Base-by-base conservation (phyloP, 805 yeast genomes). In the Metschnikowia rubicola region DNA sequence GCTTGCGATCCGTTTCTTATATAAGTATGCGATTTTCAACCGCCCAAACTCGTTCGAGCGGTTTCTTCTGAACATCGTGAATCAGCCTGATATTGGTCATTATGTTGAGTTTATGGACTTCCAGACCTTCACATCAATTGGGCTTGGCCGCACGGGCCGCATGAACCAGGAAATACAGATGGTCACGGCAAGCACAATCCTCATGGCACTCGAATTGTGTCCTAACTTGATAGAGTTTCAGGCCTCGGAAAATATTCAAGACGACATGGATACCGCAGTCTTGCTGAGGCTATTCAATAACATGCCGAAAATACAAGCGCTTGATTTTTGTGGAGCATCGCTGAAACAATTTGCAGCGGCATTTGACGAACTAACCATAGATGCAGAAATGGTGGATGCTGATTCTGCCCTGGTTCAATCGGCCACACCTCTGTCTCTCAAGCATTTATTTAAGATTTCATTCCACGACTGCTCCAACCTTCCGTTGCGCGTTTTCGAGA, bases 81-180 rank as follows among this genome's bases (percentile, higher is more conserved):
- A 65, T n/a, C 58, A 61, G 37, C 67, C 71, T 2, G 66, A 71
- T 37, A 66, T 83, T 40, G 84, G 85, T 13, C 78, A 74, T 50
- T 79, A 77, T 53, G 92, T 88, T 17, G 81, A 83, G 56, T 81
- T 84, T 43, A 77, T 91, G 56, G 97, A 90, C 68, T 91, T 90
- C 58, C 86, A 87, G 59, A 92, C 87, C 56, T 85, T 90, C 65
- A 89, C 97, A 1, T 84, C 92, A 0, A 83, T 91, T 41, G 97
- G 97, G 0, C 73, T 90, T 40, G 97, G 97, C 2, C 74, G 97
- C 53, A 86, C 97, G 0, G 88, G 87, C 10, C 78, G 84, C 56
- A 90, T 90, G 96, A 91, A 87, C 67, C 84, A 80, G 64, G 95
- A 87, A 65, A 90, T 90, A 56, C 95, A 90, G 65, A 87, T 88